These are phyloP conservation scores for Coniella lustricola DNA, from an alignment of 2,329 filamentous ascomycete species.

Conservation along the genomic window DNA sequence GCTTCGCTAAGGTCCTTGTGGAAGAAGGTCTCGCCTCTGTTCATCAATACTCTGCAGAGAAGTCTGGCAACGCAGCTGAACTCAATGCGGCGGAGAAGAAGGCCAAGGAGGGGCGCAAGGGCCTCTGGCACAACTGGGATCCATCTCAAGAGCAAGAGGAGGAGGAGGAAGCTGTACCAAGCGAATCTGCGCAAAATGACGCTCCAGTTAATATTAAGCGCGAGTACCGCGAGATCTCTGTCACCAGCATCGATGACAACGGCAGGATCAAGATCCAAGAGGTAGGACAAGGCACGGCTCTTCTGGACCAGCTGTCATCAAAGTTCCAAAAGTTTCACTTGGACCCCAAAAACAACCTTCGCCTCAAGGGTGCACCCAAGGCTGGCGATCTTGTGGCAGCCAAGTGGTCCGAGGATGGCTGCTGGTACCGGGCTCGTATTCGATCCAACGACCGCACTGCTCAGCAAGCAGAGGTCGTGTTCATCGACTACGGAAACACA, in stretches of 20 bases:
- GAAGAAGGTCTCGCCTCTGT: conserved; percentile 92
- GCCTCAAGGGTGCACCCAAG: conserved; percentile 73
- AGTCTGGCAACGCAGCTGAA: conserved; percentile 82
- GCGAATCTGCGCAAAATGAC: conserved; percentile 44
- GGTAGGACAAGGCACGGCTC: conserved; percentile 76
- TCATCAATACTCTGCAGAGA: conserved; percentile 92
- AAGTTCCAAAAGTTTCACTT: conserved; percentile 88
- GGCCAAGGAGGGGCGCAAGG: conserved; percentile 83
- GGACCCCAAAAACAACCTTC: conserved; percentile 69
- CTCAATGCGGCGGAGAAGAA: conserved; percentile 80
- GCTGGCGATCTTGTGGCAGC: conserved; percentile 86
- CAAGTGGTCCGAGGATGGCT: conserved; percentile 78
- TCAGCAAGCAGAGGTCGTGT: conserved; percentile 84
- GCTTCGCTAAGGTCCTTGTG: conserved; percentile 85
- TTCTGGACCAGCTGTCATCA: conserved; percentile 80
- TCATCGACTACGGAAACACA: conserved; percentile 93
- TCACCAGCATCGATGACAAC: conserved; percentile 81
- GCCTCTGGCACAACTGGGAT: conserved; percentile 91
- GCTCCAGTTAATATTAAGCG: conserved; percentile 57
- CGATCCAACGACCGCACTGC: conserved; percentile 87
- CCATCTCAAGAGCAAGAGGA: conserved; percentile 73
- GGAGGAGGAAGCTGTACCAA: conserved; percentile 40
- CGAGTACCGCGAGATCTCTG: conserved; percentile 89
- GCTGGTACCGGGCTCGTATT: conserved; percentile 92
- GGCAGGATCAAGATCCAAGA: conserved; percentile 87